Conservation (phyloP, 1,284 basidiomycete species). For the Apiotrichum montevideense region DNA sequence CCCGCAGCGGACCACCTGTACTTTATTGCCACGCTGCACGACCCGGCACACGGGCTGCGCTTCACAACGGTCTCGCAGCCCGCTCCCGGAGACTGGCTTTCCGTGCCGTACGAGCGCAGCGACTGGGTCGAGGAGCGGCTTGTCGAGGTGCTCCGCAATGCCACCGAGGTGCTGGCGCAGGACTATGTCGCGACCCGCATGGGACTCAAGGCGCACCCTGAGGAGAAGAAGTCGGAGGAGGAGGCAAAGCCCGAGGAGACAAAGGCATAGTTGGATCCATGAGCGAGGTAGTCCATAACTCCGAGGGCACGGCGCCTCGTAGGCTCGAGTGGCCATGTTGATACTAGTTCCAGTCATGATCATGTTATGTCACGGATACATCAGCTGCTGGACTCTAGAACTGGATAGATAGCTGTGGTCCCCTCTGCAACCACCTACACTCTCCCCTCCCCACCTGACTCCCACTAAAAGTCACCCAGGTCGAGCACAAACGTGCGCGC, state of each 20-base stretch:
- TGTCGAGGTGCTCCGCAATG: conserved; percentile 73
- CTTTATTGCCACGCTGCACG: conserved; percentile 75
- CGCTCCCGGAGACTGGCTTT: conserved; percentile 72
- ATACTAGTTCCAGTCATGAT: background rate
- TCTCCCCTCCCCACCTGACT: no score
- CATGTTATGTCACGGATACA: conserved; percentile 1
- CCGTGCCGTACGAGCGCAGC: conserved; percentile 74
- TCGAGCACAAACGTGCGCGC: conserved; percentile 47
- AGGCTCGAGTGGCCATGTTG: no score
- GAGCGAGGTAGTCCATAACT: no score
- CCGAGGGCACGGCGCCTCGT: no score
- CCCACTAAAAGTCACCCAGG: conserved; percentile 46
- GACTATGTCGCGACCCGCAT: conserved; percentile 53
- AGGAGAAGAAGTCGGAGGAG: background rate
- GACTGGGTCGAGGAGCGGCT: conserved; percentile 94
- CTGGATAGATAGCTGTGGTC: no score
- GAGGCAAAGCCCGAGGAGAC: background rate
- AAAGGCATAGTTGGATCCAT: background rate
- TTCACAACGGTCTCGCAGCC: conserved; percentile 74
- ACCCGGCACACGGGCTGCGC: conserved; percentile 69
- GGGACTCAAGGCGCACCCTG: conserved; percentile 35
- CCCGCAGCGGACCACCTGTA: conserved; percentile 57
- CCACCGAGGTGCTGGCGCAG: conserved; percentile 78
- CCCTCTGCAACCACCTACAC: no score
- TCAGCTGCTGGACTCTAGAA: background rate